Percentiles rank a stretch among this genome's conserved stretches.
Evolutionary conservation across 2,329 filamentous ascomycete species (phyloP).

Genomic region (Fusarium pilosicola): DNA sequence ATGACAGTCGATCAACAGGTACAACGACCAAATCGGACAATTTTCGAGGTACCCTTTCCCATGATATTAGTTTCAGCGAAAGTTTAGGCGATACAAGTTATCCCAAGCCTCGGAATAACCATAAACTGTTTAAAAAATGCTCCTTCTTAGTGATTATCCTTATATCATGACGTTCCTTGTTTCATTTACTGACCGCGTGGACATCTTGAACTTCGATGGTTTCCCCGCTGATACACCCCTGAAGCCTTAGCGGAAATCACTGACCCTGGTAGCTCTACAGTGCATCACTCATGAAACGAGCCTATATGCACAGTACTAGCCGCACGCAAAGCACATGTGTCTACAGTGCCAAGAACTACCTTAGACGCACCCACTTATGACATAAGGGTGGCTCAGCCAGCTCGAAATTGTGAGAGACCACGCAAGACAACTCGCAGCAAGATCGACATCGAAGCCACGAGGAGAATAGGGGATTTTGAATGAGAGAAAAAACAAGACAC

Average conservation of each 20-base stretch:
- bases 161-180: background rate
- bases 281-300: constrained; percentile 1
- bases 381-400: constrained; percentile 46
- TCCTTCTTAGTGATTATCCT: background rate
- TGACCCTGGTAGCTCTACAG: constrained; percentile 28
- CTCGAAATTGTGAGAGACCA: constrained; percentile 47
- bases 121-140: background rate
- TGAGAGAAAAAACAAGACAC: constrained; percentile 35
- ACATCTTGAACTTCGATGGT: constrained; percentile 22
- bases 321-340: background rate
- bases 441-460: constrained; percentile 44
- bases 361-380: constrained; percentile 39
- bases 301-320: constrained; percentile 6
- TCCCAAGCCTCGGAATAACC: background rate
- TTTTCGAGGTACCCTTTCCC: background rate
- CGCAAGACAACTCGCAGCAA: constrained; percentile 43
- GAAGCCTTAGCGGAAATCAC: constrained; percentile 25
- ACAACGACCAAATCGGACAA: background rate
- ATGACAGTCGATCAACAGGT: constrained; percentile 13
- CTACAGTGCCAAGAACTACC: constrained; percentile 28
- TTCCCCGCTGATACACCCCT: constrained; percentile 41
- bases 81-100: background rate
- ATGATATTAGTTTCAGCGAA: background rate
- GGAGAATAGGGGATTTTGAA: constrained; percentile 41
- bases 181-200: constrained; percentile 13